Evolutionary conservation across 176 grass and related monocot genomes (phyloP).

Genomic region (Rhynchospora breviuscula): DNA sequence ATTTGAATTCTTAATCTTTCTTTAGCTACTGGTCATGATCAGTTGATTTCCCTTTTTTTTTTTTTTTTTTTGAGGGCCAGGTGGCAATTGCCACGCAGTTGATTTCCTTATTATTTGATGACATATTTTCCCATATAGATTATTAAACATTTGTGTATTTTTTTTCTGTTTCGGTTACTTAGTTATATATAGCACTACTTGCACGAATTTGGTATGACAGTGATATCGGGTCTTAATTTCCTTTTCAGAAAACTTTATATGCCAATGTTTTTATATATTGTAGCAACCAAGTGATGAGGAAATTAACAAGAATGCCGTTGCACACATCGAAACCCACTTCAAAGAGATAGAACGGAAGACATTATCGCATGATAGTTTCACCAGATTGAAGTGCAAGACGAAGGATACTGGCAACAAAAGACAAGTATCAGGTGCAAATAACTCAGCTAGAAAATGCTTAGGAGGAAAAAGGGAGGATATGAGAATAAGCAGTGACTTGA

Average conservation of each 20-base stretch:
- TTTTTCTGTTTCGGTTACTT: background rate
- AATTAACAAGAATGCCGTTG: background rate
- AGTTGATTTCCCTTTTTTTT: background rate
- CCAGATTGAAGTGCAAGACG: background rate
- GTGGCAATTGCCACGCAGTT: too few relatives aligned
- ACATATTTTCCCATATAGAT: background rate
- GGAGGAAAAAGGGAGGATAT: slow-evolving; percentile 35
- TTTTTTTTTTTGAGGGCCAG: too few relatives aligned
- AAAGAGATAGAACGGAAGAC: slow-evolving; percentile 23
- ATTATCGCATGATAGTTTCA: slow-evolving; percentile 20
- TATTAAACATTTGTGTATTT: background rate
- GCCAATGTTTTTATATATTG: background rate
- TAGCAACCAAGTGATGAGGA: slow-evolving; percentile 11
- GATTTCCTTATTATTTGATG: background rate
- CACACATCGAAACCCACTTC: background rate
- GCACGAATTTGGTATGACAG: background rate
- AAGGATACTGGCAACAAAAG: slow-evolving; percentile 22
- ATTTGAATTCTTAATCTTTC: background rate
- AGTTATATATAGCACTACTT: background rate
- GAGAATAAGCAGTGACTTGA: slow-evolving; percentile 41
- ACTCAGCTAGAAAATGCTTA: slow-evolving; percentile 48
- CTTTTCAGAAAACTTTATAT: background rate
- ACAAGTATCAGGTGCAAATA: slow-evolving; percentile 53
- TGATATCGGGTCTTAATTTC: background rate
- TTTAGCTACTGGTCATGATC: background rate